These are phyloP conservation scores for Iberis pinnata DNA, from an alignment of 345 rosid genomes.

Conservation along the genomic window DNA sequence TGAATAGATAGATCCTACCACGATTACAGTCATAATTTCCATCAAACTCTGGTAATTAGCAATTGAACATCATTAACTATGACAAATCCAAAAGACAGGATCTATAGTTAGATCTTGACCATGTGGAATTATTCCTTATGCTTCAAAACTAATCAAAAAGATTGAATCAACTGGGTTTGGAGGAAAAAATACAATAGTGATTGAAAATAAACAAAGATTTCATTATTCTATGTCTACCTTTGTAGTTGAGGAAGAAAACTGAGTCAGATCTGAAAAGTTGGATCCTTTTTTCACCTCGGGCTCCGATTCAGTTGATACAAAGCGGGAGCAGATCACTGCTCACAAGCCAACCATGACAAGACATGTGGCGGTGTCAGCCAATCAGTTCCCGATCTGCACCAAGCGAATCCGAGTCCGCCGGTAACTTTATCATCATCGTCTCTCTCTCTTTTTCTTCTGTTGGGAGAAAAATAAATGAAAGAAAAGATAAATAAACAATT, in stretches of 20 bases:
- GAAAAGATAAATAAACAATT: not conserved
- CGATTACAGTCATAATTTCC: no score
- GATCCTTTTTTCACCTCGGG: constrained; percentile 10
- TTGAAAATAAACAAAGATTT: not conserved
- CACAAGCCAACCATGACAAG: constrained; percentile 24
- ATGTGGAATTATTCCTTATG: no score
- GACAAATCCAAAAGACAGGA: no score
- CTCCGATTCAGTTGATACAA: constrained; percentile 99
- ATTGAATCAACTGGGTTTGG: not conserved
- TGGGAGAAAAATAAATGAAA: not conserved
- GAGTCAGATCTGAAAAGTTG: no score
- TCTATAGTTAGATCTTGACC: not conserved
- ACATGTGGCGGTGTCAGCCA: constrained; percentile 27
- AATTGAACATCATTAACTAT: not conserved
- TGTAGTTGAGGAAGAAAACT: no score
- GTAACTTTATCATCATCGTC: constrained; percentile 27
- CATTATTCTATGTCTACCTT: no score
- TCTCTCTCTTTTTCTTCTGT: not conserved
- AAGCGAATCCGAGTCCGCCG: constrained; percentile 98
- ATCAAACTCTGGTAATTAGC: no score
- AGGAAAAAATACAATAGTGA: not conserved
- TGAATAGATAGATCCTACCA: no score
- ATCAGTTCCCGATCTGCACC: constrained; percentile 99
- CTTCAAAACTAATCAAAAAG: not conserved
- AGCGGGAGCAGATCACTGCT: constrained; percentile 46